Evolutionary conservation across 2,329 filamentous ascomycete genomes (phyloP).

Genomic region (Aotearoamyces nothofagi): DNA sequence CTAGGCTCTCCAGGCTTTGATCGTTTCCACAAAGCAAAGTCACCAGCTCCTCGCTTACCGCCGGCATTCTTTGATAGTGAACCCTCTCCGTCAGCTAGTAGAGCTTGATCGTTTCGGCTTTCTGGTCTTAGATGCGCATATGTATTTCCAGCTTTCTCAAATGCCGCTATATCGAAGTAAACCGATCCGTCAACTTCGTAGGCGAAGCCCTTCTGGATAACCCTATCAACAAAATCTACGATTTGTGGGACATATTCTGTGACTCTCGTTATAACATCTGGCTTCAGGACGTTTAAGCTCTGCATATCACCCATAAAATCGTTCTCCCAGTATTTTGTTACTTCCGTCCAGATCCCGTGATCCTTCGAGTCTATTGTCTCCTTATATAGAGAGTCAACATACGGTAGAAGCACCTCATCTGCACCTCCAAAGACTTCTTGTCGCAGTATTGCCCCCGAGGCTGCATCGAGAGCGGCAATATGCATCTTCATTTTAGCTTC

Average conservation of each 20-base stretch:
- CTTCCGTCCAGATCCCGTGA: constrained; percentile 65
- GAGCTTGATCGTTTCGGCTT: constrained; percentile 66
- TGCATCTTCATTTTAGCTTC: constrained; percentile 66
- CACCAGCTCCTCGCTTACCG: constrained; percentile 60
- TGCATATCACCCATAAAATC: constrained; percentile 82
- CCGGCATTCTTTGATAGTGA: constrained; percentile 48
- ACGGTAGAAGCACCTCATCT: constrained; percentile 61
- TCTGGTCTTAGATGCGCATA: constrained; percentile 80
- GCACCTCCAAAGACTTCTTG: constrained; percentile 36
- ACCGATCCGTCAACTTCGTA: constrained; percentile 75
- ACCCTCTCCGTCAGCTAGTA: constrained; percentile 83
- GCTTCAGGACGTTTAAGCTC: constrained; percentile 68
- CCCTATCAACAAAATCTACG: constrained; percentile 66
- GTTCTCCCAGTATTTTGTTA: constrained; percentile 77
- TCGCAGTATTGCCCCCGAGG: constrained; percentile 31
- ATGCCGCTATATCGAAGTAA: constrained; percentile 83
- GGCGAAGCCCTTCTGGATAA: constrained; percentile 74
- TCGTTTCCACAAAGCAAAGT: constrained; percentile 91
- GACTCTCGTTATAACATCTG: constrained; percentile 75
- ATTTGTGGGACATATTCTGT: constrained; percentile 87
- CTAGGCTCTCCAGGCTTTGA: constrained; percentile 84
- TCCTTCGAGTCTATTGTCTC: constrained; percentile 45
- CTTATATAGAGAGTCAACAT: constrained; percentile 58
- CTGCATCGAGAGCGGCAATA: constrained; percentile 28
- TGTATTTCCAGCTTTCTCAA: constrained; percentile 69